A percentile compares a stretch with the other conserved stretches of the same genome.
Evolutionary conservation across 1,139 yeast species (phyloP).

Genomic region (Taphrina deformans): DNA sequence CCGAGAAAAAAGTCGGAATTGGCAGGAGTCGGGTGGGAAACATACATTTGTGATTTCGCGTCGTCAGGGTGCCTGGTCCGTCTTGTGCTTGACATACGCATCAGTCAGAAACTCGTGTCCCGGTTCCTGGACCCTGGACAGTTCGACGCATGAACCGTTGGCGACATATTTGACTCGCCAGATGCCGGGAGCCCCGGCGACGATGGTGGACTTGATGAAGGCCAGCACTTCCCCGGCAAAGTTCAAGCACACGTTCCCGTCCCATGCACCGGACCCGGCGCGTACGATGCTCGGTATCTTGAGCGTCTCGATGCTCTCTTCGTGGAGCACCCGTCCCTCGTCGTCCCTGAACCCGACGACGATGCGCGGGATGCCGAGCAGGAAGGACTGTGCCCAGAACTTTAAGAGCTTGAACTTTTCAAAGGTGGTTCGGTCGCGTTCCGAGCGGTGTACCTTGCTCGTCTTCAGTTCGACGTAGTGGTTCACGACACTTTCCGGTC

Average conservation of each 20-base stretch:
- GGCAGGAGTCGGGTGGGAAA: too few relatives aligned
- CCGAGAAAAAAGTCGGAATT: too few relatives aligned
- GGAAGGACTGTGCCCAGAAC: slow-evolving; percentile 92
- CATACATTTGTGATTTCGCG: too few relatives aligned
- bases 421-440: slow-evolving; percentile 58
- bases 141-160: not conserved
- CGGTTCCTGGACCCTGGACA: not conserved
- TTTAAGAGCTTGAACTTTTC: slow-evolving; percentile 65
- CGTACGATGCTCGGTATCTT: slow-evolving; percentile 67
- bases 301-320: slow-evolving; percentile 76
- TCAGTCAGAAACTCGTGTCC: slow-evolving; percentile 22
- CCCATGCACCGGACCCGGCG: slow-evolving; percentile 43
- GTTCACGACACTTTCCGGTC: slow-evolving; percentile 50
- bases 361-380: slow-evolving; percentile 75
- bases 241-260: slow-evolving; percentile 27
- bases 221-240: slow-evolving; percentile 20
- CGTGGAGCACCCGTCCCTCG: slow-evolving; percentile 57
- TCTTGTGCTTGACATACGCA: slow-evolving; percentile 14
- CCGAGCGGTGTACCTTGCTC: slow-evolving; percentile 55
- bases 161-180: slow-evolving; percentile 24
- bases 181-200: not conserved
- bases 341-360: slow-evolving; percentile 87
- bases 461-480: slow-evolving; percentile 91
- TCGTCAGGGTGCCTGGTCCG: too few relatives aligned
- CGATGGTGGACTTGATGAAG: slow-evolving; percentile 4